Percentiles rank a stretch among this genome's conserved stretches.
These are phyloP conservation scores for Ascochyta koolunga DNA, from an alignment of 2,329 filamentous ascomycete genomes.

Conservation along the genomic window DNA sequence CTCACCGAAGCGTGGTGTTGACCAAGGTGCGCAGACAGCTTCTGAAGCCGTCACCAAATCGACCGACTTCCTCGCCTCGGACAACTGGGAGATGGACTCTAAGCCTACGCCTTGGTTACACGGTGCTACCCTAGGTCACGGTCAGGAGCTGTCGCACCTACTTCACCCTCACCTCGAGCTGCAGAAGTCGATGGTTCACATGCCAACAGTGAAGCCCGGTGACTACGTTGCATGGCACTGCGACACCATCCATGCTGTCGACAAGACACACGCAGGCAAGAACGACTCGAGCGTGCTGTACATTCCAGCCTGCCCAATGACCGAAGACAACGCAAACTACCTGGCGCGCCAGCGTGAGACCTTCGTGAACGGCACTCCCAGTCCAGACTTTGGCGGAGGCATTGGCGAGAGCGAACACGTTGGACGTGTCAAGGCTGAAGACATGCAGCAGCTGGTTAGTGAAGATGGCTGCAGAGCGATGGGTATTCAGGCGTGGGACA, in stretches of 20 bases:
- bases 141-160: constrained; percentile 69
- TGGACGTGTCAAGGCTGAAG: constrained; percentile 48
- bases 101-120: constrained; percentile 67
- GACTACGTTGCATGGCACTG: constrained; percentile 84
- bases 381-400: constrained; percentile 62
- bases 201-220: constrained; percentile 71
- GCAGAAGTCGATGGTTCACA: constrained; percentile 71
- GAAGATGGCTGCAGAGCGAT: constrained; percentile 61
- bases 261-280: constrained; percentile 74
- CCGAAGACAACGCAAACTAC: constrained; percentile 74
- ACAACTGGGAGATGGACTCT: constrained; percentile 66
- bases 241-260: constrained; percentile 81
- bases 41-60: constrained; percentile 39
- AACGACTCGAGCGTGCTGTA: constrained; percentile 85
- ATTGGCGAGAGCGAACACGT: constrained; percentile 64
- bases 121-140: constrained; percentile 70
- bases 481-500: constrained; percentile 60
- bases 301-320: constrained; percentile 84
- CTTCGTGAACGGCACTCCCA: constrained; percentile 66
- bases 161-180: constrained; percentile 75
- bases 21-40: constrained; percentile 38
- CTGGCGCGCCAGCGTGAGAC: constrained; percentile 72
- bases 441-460: constrained; percentile 49
- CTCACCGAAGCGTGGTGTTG: constrained; percentile 53
- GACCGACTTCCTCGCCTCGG: constrained; percentile 54